These are phyloP conservation scores for Kluyveromyces wickerhamii DNA, from an alignment of 805 yeast species.

Conservation along the genomic window DNA sequence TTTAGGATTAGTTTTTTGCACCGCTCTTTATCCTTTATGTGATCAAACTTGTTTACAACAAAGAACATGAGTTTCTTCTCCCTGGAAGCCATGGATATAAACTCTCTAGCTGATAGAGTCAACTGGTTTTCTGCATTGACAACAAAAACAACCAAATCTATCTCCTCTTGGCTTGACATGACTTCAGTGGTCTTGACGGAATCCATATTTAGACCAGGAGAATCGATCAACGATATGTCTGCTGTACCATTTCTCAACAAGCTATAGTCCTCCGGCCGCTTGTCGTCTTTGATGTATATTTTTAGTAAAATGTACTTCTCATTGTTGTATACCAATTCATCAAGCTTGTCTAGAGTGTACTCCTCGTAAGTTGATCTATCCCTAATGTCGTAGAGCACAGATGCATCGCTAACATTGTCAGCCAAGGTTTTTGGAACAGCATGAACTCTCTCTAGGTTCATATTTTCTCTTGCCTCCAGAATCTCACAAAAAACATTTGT, in stretches of 20 bases:
- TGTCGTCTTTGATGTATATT: conserved; percentile 69
- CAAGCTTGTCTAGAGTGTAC: conserved; percentile 47
- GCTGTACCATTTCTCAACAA: conserved; percentile 82
- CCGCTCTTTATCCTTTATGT: conserved; percentile 68
- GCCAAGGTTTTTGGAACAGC: conserved; percentile 59
- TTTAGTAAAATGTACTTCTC: conserved; percentile 67
- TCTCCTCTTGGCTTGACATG: conserved; percentile 93
- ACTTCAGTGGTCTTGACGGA: conserved; percentile 91
- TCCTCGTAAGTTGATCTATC: conserved; percentile 62
- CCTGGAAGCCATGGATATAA: conserved; percentile 79
- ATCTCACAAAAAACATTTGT: conserved; percentile 96
- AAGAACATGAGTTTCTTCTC: conserved; percentile 90
- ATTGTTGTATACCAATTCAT: conserved; percentile 62
- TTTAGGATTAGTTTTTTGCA: conserved; percentile 72
- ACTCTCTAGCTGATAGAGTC: conserved; percentile 89
- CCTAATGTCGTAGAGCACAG: conserved; percentile 28
- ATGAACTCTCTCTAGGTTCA: conserved; percentile 81
- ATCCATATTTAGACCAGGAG: conserved; percentile 94
- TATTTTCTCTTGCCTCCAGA: conserved; percentile 70
- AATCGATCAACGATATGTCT: conserved; percentile 88
- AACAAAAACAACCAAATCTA: conserved; percentile 91
- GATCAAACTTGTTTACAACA: conserved; percentile 89
- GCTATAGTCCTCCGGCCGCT: conserved; percentile 56
- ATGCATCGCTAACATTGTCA: conserved; percentile 20
- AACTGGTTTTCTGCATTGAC: conserved; percentile 95